Conservation (phyloP, 495 filamentous ascomycete genomes). For the Bacidia gigantensis region DNA sequence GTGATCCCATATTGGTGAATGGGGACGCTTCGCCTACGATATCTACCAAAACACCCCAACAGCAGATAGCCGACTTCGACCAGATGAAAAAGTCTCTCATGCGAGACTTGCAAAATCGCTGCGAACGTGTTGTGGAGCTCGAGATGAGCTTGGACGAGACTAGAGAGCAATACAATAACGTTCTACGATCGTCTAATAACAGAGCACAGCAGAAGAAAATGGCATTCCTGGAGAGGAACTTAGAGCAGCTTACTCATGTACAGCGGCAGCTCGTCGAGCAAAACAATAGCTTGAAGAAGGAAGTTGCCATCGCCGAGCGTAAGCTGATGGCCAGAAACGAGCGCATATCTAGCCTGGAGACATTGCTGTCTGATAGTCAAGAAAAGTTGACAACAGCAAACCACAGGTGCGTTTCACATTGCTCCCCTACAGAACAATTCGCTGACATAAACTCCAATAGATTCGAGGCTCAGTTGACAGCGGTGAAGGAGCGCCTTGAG, state of each 20-base stretch:
- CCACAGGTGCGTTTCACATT: slow-evolving; percentile 44
- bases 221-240: slow-evolving; percentile 95
- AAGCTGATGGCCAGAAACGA: slow-evolving; percentile 95
- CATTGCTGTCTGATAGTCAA: slow-evolving; percentile 86
- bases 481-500: slow-evolving; percentile 94
- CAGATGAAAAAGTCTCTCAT: slow-evolving; percentile 99
- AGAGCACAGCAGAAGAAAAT: slow-evolving; percentile 99
- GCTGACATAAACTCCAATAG: slow-evolving; percentile 31
- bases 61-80: slow-evolving; percentile 96
- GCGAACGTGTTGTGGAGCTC: slow-evolving; percentile 92
- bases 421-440: not conserved
- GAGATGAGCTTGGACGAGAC: slow-evolving; percentile 96
- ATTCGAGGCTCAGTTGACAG: slow-evolving; percentile 92
- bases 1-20: slow-evolving; percentile 50
- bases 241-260: slow-evolving; percentile 93
- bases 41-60: slow-evolving; percentile 86
- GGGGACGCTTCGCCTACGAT: slow-evolving; percentile 36
- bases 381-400: slow-evolving; percentile 94
- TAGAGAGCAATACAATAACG: slow-evolving; percentile 96
- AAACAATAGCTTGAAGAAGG: slow-evolving; percentile 92
- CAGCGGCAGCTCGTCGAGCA: slow-evolving; percentile 96
- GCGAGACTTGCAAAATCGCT: slow-evolving; percentile 95
- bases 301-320: slow-evolving; percentile 94
- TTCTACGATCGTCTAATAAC: slow-evolving; percentile 89
- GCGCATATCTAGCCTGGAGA: slow-evolving; percentile 84